These are phyloP conservation scores for Trypanosoma lewisi DNA, from an alignment of 208 protist species.

Conservation along the genomic window DNA sequence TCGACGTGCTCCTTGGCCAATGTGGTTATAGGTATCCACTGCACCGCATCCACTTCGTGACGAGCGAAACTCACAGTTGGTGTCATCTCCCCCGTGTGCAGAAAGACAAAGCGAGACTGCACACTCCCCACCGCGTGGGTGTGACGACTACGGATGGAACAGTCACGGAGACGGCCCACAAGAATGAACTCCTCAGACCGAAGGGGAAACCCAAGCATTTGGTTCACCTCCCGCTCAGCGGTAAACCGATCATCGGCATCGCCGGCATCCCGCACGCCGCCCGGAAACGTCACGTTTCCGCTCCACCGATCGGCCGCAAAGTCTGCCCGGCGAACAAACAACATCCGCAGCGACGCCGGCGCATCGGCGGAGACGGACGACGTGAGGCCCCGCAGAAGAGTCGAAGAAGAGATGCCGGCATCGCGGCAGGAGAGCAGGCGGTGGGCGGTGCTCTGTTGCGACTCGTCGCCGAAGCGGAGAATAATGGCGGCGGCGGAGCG, in stretches of 20 bases:
- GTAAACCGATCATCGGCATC: constrained; percentile 60
- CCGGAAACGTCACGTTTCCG: constrained; percentile 77
- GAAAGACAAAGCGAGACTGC: constrained; percentile 76
- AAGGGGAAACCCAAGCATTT: constrained; percentile 63
- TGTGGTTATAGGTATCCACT: constrained; percentile 58
- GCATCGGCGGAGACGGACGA: constrained; percentile 5
- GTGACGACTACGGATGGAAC: constrained; percentile 32
- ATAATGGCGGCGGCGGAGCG: constrained; percentile 58
- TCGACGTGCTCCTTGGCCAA: constrained; percentile 30
- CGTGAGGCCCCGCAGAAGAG: constrained; percentile 13
- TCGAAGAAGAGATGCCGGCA: not conserved
- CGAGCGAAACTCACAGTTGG: constrained; percentile 45
- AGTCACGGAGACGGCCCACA: constrained; percentile 64
- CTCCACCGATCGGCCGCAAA: constrained; percentile 56
- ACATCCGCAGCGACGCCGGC: constrained; percentile 44
- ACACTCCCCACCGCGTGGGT: constrained; percentile 25
- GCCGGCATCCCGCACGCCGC: constrained; percentile 60
- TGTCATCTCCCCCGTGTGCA: constrained; percentile 67
- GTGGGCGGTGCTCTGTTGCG: constrained; percentile 22
- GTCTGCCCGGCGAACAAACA: constrained; percentile 66
- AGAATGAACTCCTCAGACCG: constrained; percentile 45
- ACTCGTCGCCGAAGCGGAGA: constrained; percentile 58
- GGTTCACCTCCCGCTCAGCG: constrained; percentile 40
- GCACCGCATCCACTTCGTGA: constrained; percentile 53
- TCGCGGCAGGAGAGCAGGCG: constrained; percentile 8